Conservation (phyloP, 345 rosid species). For the Lumnitzera racemosa region DNA sequence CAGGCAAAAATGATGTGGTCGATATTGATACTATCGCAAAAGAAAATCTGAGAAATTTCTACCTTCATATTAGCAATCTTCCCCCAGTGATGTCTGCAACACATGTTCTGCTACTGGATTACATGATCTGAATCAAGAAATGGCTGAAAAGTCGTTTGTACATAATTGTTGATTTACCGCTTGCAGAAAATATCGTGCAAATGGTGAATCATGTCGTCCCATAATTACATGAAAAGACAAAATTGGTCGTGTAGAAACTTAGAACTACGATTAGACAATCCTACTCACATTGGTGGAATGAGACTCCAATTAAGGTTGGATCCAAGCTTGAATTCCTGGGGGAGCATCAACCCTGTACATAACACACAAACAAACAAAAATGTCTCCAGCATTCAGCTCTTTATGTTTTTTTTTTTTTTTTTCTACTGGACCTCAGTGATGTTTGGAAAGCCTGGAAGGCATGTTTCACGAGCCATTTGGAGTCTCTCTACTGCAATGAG, state of each 20-base stretch:
- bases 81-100: conserved; percentile 34
- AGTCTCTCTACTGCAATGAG: too few relatives aligned
- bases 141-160: not conserved
- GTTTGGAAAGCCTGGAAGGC: not conserved
- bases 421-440: conserved; percentile 2
- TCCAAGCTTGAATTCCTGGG: too few relatives aligned
- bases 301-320: too few relatives aligned
- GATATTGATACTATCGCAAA: conserved; percentile 37
- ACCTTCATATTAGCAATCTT: conserved; percentile 43
- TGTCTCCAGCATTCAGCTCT: too few relatives aligned
- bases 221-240: too few relatives aligned
- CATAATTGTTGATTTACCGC: conserved; percentile 4
- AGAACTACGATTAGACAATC: too few relatives aligned
- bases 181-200: conserved; percentile 18
- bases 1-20: conserved; percentile 27
- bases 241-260: too few relatives aligned
- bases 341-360: too few relatives aligned
- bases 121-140: conserved; percentile 45
- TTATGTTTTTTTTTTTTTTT: too few relatives aligned
- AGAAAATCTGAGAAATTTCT: conserved; percentile 47
- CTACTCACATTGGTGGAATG: too few relatives aligned
- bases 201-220: not conserved
- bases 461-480: too few relatives aligned
- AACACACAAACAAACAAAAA: too few relatives aligned
- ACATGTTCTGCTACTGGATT: conserved; percentile 36